phyloP scores from a whole-genome alignment of 352 stramenopile genomes.

The Phytophthora megakarya region DNA sequence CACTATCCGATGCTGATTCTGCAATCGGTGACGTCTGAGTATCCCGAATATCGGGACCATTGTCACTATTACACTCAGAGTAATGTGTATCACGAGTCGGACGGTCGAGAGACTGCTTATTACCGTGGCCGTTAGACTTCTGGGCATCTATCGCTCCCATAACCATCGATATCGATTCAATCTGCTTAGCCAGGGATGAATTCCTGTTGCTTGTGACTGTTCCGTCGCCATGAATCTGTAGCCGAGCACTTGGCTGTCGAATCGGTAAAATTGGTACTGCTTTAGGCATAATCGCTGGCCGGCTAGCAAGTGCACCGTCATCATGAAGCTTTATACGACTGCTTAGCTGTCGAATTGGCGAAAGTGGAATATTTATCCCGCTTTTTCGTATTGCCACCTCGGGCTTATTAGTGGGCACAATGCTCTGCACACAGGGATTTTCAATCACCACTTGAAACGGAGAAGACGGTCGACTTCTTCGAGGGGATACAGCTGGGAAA shows the following conservation, averaged over 20 bases:
- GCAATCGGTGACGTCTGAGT: not conserved
- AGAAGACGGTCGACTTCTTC: conserved; percentile 19
- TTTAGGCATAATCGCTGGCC: conserved; percentile 6
- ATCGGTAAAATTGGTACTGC: conserved; percentile 3
- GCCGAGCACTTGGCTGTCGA: conserved; percentile 18
- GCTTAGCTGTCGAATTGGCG: conserved; percentile 23
- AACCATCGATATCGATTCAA: not conserved
- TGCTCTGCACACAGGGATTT: not conserved
- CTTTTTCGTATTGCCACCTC: not conserved
- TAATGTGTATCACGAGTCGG: not conserved
- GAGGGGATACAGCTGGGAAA: not conserved
- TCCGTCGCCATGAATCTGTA: conserved; percentile 19
- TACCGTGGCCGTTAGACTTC: not conserved
- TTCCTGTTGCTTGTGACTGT: conserved; percentile 3
- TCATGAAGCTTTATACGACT: conserved; percentile 29
- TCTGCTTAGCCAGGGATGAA: not conserved
- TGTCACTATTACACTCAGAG: conserved; percentile 5
- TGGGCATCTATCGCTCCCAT: conserved; percentile 1
- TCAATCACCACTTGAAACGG: conserved; percentile 7
- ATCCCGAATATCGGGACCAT: not conserved
- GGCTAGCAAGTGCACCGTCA: conserved; percentile 15
- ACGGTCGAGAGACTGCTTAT: not conserved
- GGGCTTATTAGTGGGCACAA: not conserved
- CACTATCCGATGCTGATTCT: not conserved
- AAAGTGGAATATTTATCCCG: conserved; percentile 13